phyloP scores from a whole-genome alignment of 2,329 filamentous ascomycete genomes.

The Incumbomyces lentus region DNA sequence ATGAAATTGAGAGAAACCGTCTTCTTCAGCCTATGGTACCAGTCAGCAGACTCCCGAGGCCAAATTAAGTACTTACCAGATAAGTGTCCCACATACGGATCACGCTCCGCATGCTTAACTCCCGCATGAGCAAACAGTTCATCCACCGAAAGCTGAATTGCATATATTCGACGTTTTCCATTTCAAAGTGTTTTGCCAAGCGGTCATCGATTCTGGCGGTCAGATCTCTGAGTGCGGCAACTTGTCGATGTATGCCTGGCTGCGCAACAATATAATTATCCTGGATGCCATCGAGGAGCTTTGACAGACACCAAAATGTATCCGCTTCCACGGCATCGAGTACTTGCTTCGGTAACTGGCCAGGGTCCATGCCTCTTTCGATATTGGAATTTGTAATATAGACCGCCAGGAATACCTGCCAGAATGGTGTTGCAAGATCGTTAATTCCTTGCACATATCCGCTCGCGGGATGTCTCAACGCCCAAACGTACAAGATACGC shows the following conservation, averaged over 20 bases:
- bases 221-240: constrained; percentile 76
- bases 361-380: constrained; percentile 91
- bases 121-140: constrained; percentile 97
- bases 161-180: constrained; percentile 92
- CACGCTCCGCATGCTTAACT: constrained; percentile 91
- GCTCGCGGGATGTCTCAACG: constrained; percentile 90
- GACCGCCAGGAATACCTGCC: constrained; percentile 88
- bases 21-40: constrained; percentile 70
- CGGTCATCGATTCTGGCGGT: constrained; percentile 78
- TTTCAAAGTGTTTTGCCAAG: constrained; percentile 78
- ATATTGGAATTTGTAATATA: constrained; percentile 94
- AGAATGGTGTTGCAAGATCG: constrained; percentile 93
- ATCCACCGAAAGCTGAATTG: constrained; percentile 99
- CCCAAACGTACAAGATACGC: constrained; percentile 93
- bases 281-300: constrained; percentile 95
- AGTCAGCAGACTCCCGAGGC: constrained; percentile 14
- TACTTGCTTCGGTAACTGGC: constrained; percentile 79
- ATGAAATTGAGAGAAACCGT: constrained; percentile 96
- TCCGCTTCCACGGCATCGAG: constrained; percentile 95
- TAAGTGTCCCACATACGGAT: constrained; percentile 99
- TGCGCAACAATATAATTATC: constrained; percentile 98
- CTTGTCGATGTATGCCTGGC: constrained; percentile 90
- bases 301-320: constrained; percentile 96
- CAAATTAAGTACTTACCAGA: constrained; percentile 53
- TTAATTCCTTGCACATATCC: constrained; percentile 99